phyloP scores from a whole-genome alignment of 108 stramenopile genomes.

The Epithemia pelagica region DNA sequence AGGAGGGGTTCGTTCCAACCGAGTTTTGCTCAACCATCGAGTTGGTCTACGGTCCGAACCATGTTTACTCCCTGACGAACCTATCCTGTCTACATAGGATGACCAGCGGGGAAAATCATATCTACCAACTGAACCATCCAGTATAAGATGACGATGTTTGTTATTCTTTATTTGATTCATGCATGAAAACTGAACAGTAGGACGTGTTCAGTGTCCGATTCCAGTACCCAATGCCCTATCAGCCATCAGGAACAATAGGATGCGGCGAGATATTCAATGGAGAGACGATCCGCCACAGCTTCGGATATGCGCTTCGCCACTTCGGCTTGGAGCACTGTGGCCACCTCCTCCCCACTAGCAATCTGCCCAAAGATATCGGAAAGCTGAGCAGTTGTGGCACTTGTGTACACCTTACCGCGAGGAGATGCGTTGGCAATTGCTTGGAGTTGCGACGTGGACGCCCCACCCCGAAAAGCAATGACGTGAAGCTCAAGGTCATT shows the following conservation, averaged over 20 bases:
- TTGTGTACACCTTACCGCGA: neutral
- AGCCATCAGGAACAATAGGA: neutral
- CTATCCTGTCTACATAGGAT: no score
- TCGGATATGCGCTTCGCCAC: conserved; percentile 50
- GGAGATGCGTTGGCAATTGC: conserved; percentile 27
- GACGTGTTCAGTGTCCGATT: no score
- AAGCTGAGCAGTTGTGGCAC: neutral
- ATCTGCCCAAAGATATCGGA: neutral
- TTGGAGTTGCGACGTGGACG: conserved; percentile 30
- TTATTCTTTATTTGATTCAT: no score
- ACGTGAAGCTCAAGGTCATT: conserved; percentile 51
- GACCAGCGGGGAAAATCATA: no score
- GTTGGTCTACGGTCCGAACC: no score
- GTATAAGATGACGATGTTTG: no score
- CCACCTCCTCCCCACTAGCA: neutral
- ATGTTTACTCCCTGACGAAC: no score
- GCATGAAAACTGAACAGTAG: no score
- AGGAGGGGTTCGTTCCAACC: no score
- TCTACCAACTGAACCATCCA: no score
- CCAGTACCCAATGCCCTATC: no score
- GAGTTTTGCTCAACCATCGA: no score
- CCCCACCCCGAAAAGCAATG: conserved; percentile 43
- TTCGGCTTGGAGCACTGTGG: conserved; percentile 24
- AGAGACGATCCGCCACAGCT: conserved; percentile 43
- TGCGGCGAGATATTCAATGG: conserved; percentile 35